phyloP scores from a whole-genome alignment of 2,329 filamentous ascomycete genomes.

The Stachybotrys chlorohalonatus region DNA sequence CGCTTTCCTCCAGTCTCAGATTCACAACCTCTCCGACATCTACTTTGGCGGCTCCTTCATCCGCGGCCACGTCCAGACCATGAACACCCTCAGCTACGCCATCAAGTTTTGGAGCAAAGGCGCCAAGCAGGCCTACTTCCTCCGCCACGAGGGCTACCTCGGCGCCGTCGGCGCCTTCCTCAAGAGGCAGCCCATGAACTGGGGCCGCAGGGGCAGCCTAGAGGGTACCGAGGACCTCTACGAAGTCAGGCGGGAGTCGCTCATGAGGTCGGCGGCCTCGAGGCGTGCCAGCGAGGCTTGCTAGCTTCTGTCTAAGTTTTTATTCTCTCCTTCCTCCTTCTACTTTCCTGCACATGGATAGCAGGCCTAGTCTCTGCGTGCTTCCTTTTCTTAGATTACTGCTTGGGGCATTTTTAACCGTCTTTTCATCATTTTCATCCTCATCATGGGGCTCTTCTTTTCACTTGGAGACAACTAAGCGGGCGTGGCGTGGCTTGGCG shows the following conservation, averaged over 20 bases:
- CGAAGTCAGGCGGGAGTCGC: constrained; percentile 12
- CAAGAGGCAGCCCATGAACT: constrained; percentile 81
- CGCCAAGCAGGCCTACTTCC: constrained; percentile 88
- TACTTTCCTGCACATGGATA: too few species aligned
- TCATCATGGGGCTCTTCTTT: too few species aligned
- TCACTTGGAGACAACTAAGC: too few species aligned
- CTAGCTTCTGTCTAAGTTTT: not conserved
- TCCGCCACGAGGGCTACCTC: constrained; percentile 91
- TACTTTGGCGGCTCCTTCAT: constrained; percentile 99
- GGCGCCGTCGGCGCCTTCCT: constrained; percentile 91
- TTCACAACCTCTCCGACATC: constrained; percentile 82
- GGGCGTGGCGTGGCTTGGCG: too few species aligned
- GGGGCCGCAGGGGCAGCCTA: constrained; percentile 76
- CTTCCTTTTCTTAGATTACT: too few species aligned
- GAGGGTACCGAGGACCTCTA: constrained; percentile 37
- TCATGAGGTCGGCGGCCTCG: not conserved
- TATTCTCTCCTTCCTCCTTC: too few species aligned
- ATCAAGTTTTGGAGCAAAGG: constrained; percentile 98
- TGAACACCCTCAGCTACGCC: constrained; percentile 93
- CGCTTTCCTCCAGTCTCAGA: constrained; percentile 92
- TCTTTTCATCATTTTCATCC: too few species aligned
- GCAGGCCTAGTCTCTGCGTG: too few species aligned
- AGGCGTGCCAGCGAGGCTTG: not conserved
- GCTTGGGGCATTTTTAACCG: too few species aligned
- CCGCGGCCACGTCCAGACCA: constrained; percentile 90